Evolutionary conservation across 108 stramenopile genomes (phyloP), one percentile per base, ranked within the genome.

Genomic region (Conticribra guillardii): DNA sequence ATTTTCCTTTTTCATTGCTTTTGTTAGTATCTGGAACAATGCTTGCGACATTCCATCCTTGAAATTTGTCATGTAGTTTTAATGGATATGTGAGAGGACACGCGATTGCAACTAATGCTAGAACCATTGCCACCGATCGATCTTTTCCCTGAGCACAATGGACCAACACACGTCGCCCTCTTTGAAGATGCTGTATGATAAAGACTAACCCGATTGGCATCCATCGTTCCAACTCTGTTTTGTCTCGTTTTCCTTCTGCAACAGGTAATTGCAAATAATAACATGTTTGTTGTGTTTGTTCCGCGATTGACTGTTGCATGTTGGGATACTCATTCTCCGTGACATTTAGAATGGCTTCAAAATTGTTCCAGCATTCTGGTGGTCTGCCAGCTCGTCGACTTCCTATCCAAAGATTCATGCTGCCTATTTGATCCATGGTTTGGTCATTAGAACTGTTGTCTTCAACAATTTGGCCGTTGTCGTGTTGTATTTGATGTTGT

Each of bases 61-160:
- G 51, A 46, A 69, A 76, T 16, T 64, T 52, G 4, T 45, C 18
- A 24, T 30, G n/a, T 17, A 80, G 52, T 17, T n/a, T 70, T 58
- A 73, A 55, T 21, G 79, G 79, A 51, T 69, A 75, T 18, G 32
- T 41, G 0, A 46, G 61, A 2, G 57, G 59, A 32, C 82, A 90
- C 5, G 47, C 60, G 15, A 89, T 19, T 14, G 58, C 47, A 17
- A 85, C 63, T 3, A 80, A 45, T 24, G 86, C 84, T 74, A 90
- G 57, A 0, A 71, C 87, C 8, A 93, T 66, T 30, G 88, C 92
- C 24, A 93, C 92, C 15, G 86, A 86, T 30, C 88, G 86, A 80
- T 93, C 92, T 65, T 74, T 83, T 2, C 92, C 92, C 64, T 93
- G 89, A 56, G 87, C 87, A 63, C 92, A 87, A 64, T 93, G 88